Evolutionary conservation across 495 filamentous ascomycete genomes (phyloP), one percentile per base, ranked within the genome.

Genomic region (Amphirosellinia nigrospora): DNA sequence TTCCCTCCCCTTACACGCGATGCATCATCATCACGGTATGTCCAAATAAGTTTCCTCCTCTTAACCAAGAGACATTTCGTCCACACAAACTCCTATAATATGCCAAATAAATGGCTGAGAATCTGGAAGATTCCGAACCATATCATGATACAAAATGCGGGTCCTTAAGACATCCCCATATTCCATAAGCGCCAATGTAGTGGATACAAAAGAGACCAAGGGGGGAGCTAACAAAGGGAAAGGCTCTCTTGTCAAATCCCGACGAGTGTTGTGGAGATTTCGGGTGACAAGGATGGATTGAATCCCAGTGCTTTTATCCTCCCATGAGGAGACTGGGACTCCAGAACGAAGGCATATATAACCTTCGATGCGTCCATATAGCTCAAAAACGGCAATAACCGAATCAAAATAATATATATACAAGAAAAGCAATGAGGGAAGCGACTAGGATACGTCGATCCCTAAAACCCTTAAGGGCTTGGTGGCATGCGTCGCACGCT

Each of bases 141-240:
- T 50, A 62, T 26, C 66, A 60, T 69, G 34, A 69, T 69, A 69
- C 56, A 60, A 26, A 62, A 69, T 69, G 56, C 56, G 26, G 30
- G 19, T 34, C 30, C 32, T 32, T 26, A 16, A 4, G 34, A 69
- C 26, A 39, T 26, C 23, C 43, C 45, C 46, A 53, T 52, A 34
- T 52, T 53, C 66, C 66, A 43, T 39, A 62, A 62, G 36, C 66
- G 66, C 66, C 56, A 26, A 32, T 50, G 19, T 13, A 21, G 26
- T 41, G 53, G 16, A 45, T 7, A 16, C 10, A 3, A 34, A 46
- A 53, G 5, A 60, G 32, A 43, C 19, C 45, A 43, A 53, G 32
- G 15, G 10, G 11, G 36, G 21, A 23, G 53, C 16, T 30, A 21
- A 30, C 50, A 62, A 69, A 39, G 19, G 56, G 30, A 39, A 13